Evolutionary conservation across 2,329 filamentous ascomycete genomes (phyloP), one percentile per base, ranked within the genome.

Genomic region (Exophiala phaeomuriformis): DNA sequence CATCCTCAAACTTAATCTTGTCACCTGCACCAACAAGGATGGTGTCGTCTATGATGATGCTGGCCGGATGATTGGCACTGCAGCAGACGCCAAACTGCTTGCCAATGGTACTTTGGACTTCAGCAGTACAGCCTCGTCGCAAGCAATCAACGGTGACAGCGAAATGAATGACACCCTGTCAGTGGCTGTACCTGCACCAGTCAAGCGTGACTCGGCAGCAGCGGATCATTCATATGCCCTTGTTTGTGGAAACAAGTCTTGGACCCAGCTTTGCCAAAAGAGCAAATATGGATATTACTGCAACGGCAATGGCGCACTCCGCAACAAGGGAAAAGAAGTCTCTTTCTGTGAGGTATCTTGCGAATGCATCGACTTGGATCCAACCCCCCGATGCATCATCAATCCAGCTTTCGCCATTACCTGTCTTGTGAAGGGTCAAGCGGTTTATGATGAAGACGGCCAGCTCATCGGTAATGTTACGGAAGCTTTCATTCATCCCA

Each of bases 301-400:
- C 39, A 41, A 4, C 39, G 4, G 4, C 3, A 28, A 27, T 41
- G 39, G 39, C 4, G 39, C 39, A 3, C 19, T 41, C 6, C 39
- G 39, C 39, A 41, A 41, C 10, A 27, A 12, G 5, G 47, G 36
- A 4, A 40, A 19, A 40, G 33, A 27, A n/a, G 5, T 7, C 9
- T 2, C 8, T 3, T 3, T 49, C 28, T 49, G 47, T 29, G 4
- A n/a, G 27, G 28, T 32, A 3, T 10, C 10, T 12, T 52, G 50
- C 12, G 30, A 32, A 43, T 53, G 51, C 51, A 27, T 30, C 8
- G 32, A 44, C 45, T 39, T 53, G 28, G 27, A 37, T 10, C 44
- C 51, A 8, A 19, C 2, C 27, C 43, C 51, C 2, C 37, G 39
- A 29, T 41, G 35, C 29, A 35, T 48, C 29, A 30, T 42, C 30